phyloP scores from a whole-genome alignment of 2,329 filamentous ascomycete genomes.

The Podosphaera fusca region DNA sequence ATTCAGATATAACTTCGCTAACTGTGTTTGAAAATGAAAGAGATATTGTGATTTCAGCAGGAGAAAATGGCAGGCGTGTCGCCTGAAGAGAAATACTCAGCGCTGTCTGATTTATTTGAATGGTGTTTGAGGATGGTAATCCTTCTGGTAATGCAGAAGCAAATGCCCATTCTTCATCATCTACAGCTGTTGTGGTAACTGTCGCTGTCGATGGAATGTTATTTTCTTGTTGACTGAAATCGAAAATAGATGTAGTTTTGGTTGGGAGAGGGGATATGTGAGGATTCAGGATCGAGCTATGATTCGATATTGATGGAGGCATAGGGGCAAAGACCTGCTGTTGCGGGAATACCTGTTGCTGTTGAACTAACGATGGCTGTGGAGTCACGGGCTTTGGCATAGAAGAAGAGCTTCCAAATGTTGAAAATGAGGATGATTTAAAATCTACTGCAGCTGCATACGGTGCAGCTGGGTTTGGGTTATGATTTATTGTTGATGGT shows the following conservation, averaged over 20 bases:
- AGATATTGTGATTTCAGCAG: slow-evolving; percentile 36
- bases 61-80: slow-evolving; percentile 24
- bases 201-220: slow-evolving; percentile 13
- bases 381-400: slow-evolving; percentile 29
- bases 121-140: slow-evolving; percentile 25
- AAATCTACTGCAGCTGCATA: no score
- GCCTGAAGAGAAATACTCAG: slow-evolving; percentile 55
- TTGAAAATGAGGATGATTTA: slow-evolving; percentile 22
- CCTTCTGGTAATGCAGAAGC: slow-evolving; percentile 58
- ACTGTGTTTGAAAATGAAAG: slow-evolving; percentile 73
- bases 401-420: slow-evolving; percentile 27
- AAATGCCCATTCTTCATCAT: slow-evolving; percentile 90
- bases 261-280: slow-evolving; percentile 24
- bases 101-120: slow-evolving; percentile 43
- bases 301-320: neutral
- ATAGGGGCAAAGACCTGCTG: slow-evolving; percentile 4
- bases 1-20: slow-evolving; percentile 43
- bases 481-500: no score
- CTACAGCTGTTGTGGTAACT: slow-evolving; percentile 21
- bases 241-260: slow-evolving; percentile 23
- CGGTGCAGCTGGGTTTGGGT: no score
- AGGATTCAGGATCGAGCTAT: neutral
- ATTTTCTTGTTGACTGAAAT: slow-evolving; percentile 17
- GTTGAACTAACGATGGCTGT: slow-evolving; percentile 25
- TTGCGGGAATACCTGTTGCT: slow-evolving; percentile 14